Evolutionary conservation across 1,139 yeast genomes (phyloP).

Genomic region (Protomyces inouyei): DNA sequence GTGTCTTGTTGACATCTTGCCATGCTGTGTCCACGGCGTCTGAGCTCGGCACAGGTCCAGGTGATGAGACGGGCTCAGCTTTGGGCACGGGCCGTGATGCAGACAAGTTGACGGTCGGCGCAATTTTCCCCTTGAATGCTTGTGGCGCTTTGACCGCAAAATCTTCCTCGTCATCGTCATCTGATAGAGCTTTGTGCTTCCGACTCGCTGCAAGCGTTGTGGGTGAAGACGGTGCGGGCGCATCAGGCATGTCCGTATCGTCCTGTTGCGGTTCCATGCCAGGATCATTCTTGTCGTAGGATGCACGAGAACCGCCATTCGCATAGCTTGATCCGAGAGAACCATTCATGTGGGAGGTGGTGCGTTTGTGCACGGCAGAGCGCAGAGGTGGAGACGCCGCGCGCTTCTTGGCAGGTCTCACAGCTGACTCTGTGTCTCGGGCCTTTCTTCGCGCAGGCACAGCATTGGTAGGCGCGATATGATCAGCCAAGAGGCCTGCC

Average conservation of each 20-base stretch:
- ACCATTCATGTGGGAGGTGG: neutral
- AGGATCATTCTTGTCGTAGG: neutral
- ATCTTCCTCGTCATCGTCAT: conserved; percentile 34
- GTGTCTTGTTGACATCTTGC: conserved; percentile 22
- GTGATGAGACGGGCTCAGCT: neutral
- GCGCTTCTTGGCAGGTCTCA: neutral
- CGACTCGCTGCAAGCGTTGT: neutral
- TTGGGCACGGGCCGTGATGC: conserved; percentile 21
- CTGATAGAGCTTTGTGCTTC: conserved; percentile 6
- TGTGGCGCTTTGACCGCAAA: conserved; percentile 33
- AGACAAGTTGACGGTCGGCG: conserved; percentile 28
- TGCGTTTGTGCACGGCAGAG: conserved; percentile 17
- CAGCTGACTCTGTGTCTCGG: neutral
- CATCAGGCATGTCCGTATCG: conserved; percentile 2
- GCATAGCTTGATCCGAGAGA: neutral
- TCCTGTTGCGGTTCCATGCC: neutral
- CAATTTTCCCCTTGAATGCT: conserved; percentile 1
- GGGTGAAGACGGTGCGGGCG: conserved; percentile 20
- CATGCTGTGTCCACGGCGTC: conserved; percentile 28
- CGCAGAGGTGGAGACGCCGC: conserved; percentile 10
- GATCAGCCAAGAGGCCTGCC: conserved; percentile 36
- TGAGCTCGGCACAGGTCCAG: conserved; percentile 31
- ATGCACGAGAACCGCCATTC: neutral
- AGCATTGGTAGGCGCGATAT: conserved; percentile 28
- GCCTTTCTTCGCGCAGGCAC: neutral